Conservation (phyloP, 371 early-diverging fungal species). For the Syncephalis plumigaleata region DNA sequence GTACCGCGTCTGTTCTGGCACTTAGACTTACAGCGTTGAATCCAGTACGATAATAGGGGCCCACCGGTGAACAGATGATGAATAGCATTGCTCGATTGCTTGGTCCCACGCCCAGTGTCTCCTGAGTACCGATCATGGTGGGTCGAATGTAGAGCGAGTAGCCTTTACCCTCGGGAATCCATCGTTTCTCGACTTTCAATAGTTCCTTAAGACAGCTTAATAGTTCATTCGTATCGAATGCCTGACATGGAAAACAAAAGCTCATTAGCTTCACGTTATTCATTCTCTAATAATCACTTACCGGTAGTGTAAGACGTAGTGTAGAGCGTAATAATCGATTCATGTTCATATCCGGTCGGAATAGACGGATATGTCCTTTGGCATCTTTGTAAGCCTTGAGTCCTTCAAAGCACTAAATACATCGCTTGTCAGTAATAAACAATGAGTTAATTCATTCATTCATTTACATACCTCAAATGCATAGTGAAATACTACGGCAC, state of each 20-base stretch:
- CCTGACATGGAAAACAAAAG: constrained; percentile 12
- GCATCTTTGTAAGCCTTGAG: constrained; percentile 82
- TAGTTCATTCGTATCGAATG: constrained; percentile 67
- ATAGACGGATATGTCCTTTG: constrained; percentile 63
- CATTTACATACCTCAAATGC: constrained; percentile 34
- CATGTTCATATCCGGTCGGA: constrained; percentile 88
- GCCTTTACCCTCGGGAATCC: constrained; percentile 81
- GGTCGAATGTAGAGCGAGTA: constrained; percentile 93
- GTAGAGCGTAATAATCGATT: constrained; percentile 54
- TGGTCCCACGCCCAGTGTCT: constrained; percentile 47
- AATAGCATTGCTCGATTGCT: constrained; percentile 66
- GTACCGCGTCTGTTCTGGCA: constrained; percentile 68
- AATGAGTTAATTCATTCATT: neutral
- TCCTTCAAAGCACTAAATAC: constrained; percentile 89
- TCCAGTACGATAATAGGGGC: constrained; percentile 90
- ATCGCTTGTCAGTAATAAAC: too few relatives aligned
- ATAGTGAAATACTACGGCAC: constrained; percentile 86
- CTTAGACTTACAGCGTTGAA: constrained; percentile 74
- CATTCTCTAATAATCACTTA: constrained; percentile 11
- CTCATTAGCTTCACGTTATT: neutral
- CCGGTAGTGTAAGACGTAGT: constrained; percentile 63
- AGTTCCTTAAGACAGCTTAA: constrained; percentile 73
- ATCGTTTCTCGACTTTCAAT: constrained; percentile 60
- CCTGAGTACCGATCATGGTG: constrained; percentile 89
- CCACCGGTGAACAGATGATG: constrained; percentile 88